These are phyloP conservation scores for Lathyrus oleraceus DNA, from an alignment of 306 rosid species.

Conservation along the genomic window DNA sequence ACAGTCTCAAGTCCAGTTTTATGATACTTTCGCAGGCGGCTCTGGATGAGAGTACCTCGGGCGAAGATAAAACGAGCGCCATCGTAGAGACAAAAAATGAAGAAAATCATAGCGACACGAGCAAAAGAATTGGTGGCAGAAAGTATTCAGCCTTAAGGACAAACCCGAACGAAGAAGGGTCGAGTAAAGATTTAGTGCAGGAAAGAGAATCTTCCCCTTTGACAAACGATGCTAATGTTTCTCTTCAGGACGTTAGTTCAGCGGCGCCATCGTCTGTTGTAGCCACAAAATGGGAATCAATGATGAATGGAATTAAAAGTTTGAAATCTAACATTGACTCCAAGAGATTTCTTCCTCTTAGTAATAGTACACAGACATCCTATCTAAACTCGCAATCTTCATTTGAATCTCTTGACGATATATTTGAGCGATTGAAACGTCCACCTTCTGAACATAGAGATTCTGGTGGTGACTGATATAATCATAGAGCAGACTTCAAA, in stretches of 20 bases:
- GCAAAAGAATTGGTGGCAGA: constrained; percentile 54
- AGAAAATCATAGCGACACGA: constrained; percentile 42
- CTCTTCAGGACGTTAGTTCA: constrained; percentile 27
- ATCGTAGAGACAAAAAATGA: constrained; percentile 38
- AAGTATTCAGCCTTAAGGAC: constrained; percentile 61
- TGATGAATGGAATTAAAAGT: constrained; percentile 65
- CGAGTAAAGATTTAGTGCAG: constrained; percentile 39
- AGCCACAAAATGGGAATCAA: constrained; percentile 75
- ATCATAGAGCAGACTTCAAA: constrained; percentile 36
- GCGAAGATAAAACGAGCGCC: constrained; percentile 36
- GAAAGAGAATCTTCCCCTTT: constrained; percentile 51
- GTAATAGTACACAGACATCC: constrained; percentile 46
- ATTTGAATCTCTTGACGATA: constrained; percentile 79
- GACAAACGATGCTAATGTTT: constrained; percentile 41
- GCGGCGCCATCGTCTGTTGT: constrained; percentile 44
- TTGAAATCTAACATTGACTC: constrained; percentile 68
- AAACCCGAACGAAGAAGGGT: constrained; percentile 47
- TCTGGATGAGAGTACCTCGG: constrained; percentile 35
- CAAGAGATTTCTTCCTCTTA: constrained; percentile 59
- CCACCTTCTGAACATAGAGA: constrained; percentile 49
- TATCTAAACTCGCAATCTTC: constrained; percentile 49
- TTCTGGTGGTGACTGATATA: constrained; percentile 39
- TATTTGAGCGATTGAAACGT: constrained; percentile 74
- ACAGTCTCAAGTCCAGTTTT: constrained; percentile 18
- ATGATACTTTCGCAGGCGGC: constrained; percentile 12